These are phyloP conservation scores for Fusarium xylarioides DNA, from an alignment of 2,329 filamentous ascomycete species.

Conservation along the genomic window DNA sequence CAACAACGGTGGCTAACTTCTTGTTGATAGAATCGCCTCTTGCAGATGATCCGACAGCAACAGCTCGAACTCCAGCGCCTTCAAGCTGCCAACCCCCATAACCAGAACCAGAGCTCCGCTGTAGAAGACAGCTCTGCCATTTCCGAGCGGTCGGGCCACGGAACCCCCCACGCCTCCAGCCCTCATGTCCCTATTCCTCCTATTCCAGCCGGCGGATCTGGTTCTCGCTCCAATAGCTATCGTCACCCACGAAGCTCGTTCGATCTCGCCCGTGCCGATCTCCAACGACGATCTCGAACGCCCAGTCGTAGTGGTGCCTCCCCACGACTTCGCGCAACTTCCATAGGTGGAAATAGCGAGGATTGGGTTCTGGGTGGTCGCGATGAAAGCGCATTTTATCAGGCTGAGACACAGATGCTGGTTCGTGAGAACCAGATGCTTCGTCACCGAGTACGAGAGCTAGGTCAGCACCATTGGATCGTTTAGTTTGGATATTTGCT, in stretches of 20 bases:
- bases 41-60: constrained; percentile 80
- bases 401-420: constrained; percentile 82
- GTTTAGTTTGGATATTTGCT: neutral
- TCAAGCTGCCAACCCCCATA: constrained; percentile 55
- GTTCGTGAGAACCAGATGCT: constrained; percentile 86
- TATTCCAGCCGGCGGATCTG: constrained; percentile 52
- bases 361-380: constrained; percentile 72
- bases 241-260: constrained; percentile 66
- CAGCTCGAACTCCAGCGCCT: constrained; percentile 75
- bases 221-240: constrained; percentile 61
- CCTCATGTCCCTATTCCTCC: constrained; percentile 47
- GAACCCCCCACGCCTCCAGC: constrained; percentile 46
- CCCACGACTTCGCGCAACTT: constrained; percentile 65
- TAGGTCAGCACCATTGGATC: constrained; percentile 58
- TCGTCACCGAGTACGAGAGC: constrained; percentile 75
- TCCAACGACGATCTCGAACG: constrained; percentile 66
- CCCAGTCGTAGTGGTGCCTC: constrained; percentile 66
- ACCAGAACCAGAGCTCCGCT: constrained; percentile 47
- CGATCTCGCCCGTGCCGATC: constrained; percentile 65
- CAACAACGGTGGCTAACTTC: constrained; percentile 13
- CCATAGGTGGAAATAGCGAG: constrained; percentile 66
- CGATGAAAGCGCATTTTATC: constrained; percentile 82
- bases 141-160: constrained; percentile 56
- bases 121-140: constrained; percentile 58
- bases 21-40: constrained; percentile 70